Evolutionary conservation across 495 filamentous ascomycete genomes (phyloP).

Genomic region (Hypoxylon lienhwacheense): DNA sequence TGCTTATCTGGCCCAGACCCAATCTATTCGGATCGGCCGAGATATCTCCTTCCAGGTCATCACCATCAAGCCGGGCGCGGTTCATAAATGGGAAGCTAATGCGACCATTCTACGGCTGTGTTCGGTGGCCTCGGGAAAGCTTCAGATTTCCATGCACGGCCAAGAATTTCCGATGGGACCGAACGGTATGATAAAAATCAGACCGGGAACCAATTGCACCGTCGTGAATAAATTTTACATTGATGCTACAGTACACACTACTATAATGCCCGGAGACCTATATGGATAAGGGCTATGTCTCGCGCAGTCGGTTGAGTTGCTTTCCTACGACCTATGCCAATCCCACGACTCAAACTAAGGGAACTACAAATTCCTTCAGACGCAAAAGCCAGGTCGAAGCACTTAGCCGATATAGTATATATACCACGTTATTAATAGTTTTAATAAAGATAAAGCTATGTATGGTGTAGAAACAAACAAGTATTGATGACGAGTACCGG

Average conservation of each 20-base stretch:
- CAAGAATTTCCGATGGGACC: conserved; percentile 43
- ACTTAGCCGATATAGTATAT: not conserved
- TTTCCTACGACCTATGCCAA: not conserved
- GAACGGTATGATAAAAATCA: conserved; percentile 42
- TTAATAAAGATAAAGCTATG: not conserved
- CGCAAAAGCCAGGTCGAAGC: not conserved
- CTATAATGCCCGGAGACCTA: conserved; percentile 29
- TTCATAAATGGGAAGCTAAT: conserved; percentile 28
- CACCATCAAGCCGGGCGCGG: conserved; percentile 34
- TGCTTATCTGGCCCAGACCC: conserved; percentile 39
- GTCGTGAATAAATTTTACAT: conserved; percentile 41
- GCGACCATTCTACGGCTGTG: conserved; percentile 34
- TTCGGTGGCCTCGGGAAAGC: conserved; percentile 42
- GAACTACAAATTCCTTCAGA: not conserved
- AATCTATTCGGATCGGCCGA: conserved; percentile 34
- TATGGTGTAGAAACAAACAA: not conserved
- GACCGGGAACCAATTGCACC: conserved; percentile 26
- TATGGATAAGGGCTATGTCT: not conserved
- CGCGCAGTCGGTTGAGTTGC: too few species aligned
- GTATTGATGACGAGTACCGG: not conserved
- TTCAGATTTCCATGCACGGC: conserved; percentile 32
- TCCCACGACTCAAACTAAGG: not conserved
- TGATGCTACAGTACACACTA: conserved; percentile 43
- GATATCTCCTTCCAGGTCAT: conserved; percentile 42
- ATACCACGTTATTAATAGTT: too few species aligned